Base-by-base conservation (phyloP, 164 flowering plant species). In the Cinnamomum chago region DNA sequence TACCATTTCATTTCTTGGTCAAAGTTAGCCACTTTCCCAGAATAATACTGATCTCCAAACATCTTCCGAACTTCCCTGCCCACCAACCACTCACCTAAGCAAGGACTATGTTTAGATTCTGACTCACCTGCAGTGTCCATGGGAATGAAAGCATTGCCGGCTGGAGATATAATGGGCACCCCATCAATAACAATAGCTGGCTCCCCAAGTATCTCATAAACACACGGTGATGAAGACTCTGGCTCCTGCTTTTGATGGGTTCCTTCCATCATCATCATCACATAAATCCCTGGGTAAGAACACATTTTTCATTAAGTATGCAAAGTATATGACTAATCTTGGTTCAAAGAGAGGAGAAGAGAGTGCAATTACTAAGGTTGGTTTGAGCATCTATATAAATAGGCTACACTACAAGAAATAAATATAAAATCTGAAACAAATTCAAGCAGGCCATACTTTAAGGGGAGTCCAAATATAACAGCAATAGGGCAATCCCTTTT, bases 1-100 rank as follows among this genome's bases (percentile, higher is more conserved):
- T 88, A 94, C 98, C 98, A 92, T 35, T 92, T 92, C 27, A 83
- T 64, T 81, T 90, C 90, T 70, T 77, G 81, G 80, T 94, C 98
- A 76, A 83, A 94, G 66, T 83, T 72, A 1, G 81, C 81, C 28
- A 92, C 93, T 3, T 60, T 78, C 10, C 98, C 98, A 58, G 79
- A 52, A 67, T 83, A 94, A 62, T 82, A 83, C 60, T 76, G 72
- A 9, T 80, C 85, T 13, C 84, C 90, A 77, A 94, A 92, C 75
- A 82, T 50, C 80, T 94, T 94, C 24, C 65, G 76, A 24, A 94
- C 92, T 81, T 81, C 87, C 76, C 98, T 90, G 58, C 98, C 97
- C 81, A 79, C 91, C 76, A 94, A 68, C 93, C 92, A 94, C 62
- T 82, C 84, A 70, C 96, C 97, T 70, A 86, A 82, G 14, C 84